Base-by-base conservation (phyloP, 129 eudicot species). In the Erigeron canadensis region DNA sequence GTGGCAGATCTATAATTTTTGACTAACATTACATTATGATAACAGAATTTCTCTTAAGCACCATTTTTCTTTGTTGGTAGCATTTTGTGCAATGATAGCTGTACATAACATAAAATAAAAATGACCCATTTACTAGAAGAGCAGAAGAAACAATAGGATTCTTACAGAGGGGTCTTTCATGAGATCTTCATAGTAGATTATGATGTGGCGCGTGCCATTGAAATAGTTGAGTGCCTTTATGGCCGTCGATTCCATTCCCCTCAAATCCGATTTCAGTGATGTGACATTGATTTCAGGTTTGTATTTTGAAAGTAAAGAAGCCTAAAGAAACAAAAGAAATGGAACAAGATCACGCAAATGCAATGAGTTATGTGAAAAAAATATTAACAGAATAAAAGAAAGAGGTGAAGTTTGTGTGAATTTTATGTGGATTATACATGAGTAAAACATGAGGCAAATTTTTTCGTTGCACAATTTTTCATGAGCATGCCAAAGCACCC, bases 171-270 rank as follows among this genome's bases (percentile, higher is more conserved):
- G 83, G 69, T 86, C 84, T 80, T 80, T 89, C 56, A 94, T 59
- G 65, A 94, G 87, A 73, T 94, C 99, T 80, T 94, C 99, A 22
- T 94, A 94, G 79, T 84, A 87, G 59, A 94, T 78, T 63, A 84
- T 48, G n/a, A 94, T 79, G 70, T 87, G 96, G 63, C 96, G 73
- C 4, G 97, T 89, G 82, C 78, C 79, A 63, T 71, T 82, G 63
- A 85, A 87, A 85, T 82, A 81, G 63, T 86, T 83, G 22, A 94
- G 73, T 34, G 91, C 99, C 76, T 82, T 84, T 66, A 44, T 41
- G 28, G 84, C 81, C 1, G 82, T 77, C 64, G 72, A 76, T 67
- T 90, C 99, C 91, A 88, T 88, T 77, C 80, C 82, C 84, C 85
- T 82, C 54, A 94, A 74, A 73, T 87, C 96, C 55, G 76, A 78